phyloP scores from a whole-genome alignment of 495 filamentous ascomycete genomes.

The Tuber melanosporum region DNA sequence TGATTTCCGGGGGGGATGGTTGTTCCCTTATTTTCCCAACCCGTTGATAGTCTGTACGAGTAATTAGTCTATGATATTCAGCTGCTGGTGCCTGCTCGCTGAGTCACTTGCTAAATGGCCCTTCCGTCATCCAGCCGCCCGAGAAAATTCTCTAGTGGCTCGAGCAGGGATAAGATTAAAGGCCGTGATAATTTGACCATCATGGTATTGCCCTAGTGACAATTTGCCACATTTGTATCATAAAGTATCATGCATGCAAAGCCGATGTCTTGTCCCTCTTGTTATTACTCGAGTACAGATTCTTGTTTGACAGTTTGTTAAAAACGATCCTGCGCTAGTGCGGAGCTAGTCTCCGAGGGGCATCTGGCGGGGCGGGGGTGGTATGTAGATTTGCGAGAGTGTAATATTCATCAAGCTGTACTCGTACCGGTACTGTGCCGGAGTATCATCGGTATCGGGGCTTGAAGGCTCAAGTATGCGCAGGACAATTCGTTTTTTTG shows the following conservation, averaged over 20 bases:
- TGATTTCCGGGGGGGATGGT: neutral
- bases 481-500: neutral
- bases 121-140: neutral
- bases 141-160: neutral
- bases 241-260: neutral
- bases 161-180: neutral
- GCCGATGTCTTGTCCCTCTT: neutral
- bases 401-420: neutral
- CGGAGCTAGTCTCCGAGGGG: constrained; percentile 1
- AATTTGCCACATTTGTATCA: neutral
- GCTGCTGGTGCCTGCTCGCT: neutral
- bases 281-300: neutral
- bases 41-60: neutral
- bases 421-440: too few species aligned
- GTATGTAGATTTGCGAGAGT: neutral
- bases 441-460: neutral
- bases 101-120: neutral
- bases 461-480: neutral
- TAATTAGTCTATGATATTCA: too few species aligned
- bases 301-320: neutral
- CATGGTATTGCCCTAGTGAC: neutral
- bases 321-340: neutral
- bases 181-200: neutral
- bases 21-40: neutral
- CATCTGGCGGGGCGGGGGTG: neutral